These are phyloP conservation scores for Alternaria ethzedia DNA, from an alignment of 2,329 filamentous ascomycete species.

Conservation along the genomic window DNA sequence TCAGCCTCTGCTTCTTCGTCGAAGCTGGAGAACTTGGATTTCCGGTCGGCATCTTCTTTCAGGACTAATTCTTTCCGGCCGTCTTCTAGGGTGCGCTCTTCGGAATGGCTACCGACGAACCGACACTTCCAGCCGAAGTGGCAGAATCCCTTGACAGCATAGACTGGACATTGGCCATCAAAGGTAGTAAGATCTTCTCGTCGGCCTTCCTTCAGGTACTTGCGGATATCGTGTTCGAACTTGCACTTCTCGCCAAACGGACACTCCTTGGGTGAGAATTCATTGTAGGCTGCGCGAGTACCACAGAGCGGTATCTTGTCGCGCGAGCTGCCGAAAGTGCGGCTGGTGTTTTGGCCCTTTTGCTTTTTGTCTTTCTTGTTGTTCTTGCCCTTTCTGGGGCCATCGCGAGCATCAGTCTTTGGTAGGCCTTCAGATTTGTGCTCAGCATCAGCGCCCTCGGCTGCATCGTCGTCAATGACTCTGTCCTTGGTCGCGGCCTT, in stretches of 20 bases:
- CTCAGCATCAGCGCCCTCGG: constrained; percentile 60
- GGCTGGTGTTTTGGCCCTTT: constrained; percentile 81
- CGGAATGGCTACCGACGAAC: constrained; percentile 85
- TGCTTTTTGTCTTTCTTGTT: constrained; percentile 69
- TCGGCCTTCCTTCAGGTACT: constrained; percentile 83
- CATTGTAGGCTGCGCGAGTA: constrained; percentile 71
- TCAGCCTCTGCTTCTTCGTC: constrained; percentile 58
- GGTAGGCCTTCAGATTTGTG: constrained; percentile 38
- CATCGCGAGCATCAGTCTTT: constrained; percentile 47
- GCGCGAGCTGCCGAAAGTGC: constrained; percentile 78
- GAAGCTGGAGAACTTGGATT: constrained; percentile 53
- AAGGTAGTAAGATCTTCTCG: constrained; percentile 80
- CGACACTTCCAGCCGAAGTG: constrained; percentile 92
- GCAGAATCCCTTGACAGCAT: constrained; percentile 76
- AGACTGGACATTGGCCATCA: constrained; percentile 80
- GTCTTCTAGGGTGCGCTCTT: constrained; percentile 77
- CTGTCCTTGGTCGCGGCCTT: constrained; percentile 30
- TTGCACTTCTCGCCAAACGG: constrained; percentile 81
- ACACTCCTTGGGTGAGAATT: constrained; percentile 82
- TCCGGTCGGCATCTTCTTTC: constrained; percentile 61
- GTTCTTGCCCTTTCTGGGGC: constrained; percentile 53
- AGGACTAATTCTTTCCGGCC: constrained; percentile 83
- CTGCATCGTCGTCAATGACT: constrained; percentile 62
- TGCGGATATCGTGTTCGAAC: constrained; percentile 81
- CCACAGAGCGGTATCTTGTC: constrained; percentile 81